Evolutionary conservation across 2,329 filamentous ascomycete species (phyloP), one percentile per base, ranked within the genome.

Genomic region (Ascochyta koolunga): DNA sequence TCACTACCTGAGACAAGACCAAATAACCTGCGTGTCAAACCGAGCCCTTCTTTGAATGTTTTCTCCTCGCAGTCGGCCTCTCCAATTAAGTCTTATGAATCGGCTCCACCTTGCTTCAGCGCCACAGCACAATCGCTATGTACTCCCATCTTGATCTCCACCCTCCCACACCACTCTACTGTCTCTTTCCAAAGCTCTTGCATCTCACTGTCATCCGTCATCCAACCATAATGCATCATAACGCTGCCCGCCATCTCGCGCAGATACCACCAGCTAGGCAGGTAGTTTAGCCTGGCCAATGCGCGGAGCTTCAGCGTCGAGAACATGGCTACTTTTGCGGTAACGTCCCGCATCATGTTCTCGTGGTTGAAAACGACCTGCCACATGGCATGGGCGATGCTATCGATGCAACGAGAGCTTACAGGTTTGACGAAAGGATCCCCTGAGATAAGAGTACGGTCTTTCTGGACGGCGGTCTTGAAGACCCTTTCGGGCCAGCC

Each of bases 231-330:
- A 2, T n/a, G 37, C 10, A 11, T 11, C 35, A 60, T 35, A 5
- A 36, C 8, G 6, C 1, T n/a, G 4, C 27, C 15, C 1, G 54
- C 38, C 29, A 44, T 38, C 16, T 56, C 54, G 13, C 61, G 58
- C 13, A 68, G 25, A 21, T 59, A 61, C 64, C 64, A 69, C 65
- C 65, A 67, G 2, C 56, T 61, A 0, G 65, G 61, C 25, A 68
- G 11, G n/a, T 58, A 58, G 1, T 63, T 63, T n/a, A 65, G 36
- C 8, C 40, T 55, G 1, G 64, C 64, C 7, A 69, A 45, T 4
- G 59, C 57, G 0, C 60, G 50, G 0, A 69, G 44, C 15, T 63
- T 64, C 13, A 56, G 15, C 0, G 50, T 39, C 0, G 50, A 29
- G 21, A 54, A 58, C 42, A 62, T 54, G 31, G 60, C 41, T 15